Conservation (phyloP, 495 filamentous ascomycete species). For the Elasticomyces elasticus region DNA sequence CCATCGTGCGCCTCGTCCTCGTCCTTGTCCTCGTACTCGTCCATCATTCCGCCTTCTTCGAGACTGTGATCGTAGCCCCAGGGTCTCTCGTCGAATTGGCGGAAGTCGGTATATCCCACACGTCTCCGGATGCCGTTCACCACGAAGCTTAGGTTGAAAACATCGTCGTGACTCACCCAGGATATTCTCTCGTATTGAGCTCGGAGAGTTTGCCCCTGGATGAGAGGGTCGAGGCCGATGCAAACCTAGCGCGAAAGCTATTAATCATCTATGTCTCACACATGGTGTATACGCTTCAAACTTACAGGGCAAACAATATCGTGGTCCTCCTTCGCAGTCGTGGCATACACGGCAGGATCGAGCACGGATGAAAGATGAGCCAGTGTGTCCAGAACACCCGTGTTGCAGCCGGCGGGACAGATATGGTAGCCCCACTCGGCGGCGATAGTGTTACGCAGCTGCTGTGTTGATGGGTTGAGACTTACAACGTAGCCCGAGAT, state of each 20-base stretch:
- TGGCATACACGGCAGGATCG: neutral
- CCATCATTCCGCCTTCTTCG: too few species aligned
- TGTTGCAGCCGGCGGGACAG: conserved; percentile 4
- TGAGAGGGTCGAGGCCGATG: conserved; percentile 8
- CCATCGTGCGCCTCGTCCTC: neutral
- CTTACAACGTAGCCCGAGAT: neutral
- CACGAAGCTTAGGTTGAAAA: neutral
- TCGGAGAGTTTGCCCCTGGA: conserved; percentile 7
- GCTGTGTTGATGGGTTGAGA: conserved; percentile 2
- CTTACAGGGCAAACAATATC: conserved; percentile 8
- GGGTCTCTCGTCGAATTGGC: conserved; percentile 11
- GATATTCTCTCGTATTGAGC: neutral
- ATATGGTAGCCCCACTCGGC: neutral
- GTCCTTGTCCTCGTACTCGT: neutral
- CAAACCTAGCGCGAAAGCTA: too few species aligned
- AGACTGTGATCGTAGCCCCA: conserved; percentile 6
- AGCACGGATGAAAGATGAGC: neutral
- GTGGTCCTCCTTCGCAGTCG: neutral
- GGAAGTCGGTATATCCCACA: conserved; percentile 1
- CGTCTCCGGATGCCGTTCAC: neutral
- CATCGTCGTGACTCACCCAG: neutral
- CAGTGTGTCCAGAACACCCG: conserved; percentile 1
- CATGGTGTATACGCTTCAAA: too few species aligned
- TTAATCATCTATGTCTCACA: too few species aligned
- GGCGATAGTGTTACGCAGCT: neutral